phyloP scores from a whole-genome alignment of 2,329 filamentous ascomycete genomes.

The Orbilia javanica region DNA sequence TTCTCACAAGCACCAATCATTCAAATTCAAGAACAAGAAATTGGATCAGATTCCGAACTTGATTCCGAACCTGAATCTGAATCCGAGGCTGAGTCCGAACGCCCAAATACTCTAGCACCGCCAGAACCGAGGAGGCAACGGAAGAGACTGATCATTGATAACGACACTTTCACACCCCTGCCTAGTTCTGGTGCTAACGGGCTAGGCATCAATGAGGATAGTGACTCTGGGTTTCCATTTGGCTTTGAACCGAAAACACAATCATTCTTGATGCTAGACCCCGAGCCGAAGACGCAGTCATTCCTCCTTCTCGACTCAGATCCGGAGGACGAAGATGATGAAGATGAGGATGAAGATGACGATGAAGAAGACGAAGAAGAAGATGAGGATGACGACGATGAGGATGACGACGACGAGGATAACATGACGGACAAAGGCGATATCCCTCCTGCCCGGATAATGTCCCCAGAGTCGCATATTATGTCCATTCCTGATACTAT shows the following conservation, averaged over 20 bases:
- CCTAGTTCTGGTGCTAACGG: conserved; percentile 54
- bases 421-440: conserved; percentile 40
- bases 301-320: conserved; percentile 48
- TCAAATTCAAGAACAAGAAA: conserved; percentile 44
- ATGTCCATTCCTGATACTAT: conserved; percentile 54
- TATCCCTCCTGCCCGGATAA: conserved; percentile 43
- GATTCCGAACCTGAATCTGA: conserved; percentile 41
- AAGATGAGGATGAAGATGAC: neutral
- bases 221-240: conserved; percentile 51
- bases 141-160: conserved; percentile 51
- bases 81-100: conserved; percentile 11
- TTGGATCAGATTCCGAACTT: conserved; percentile 37
- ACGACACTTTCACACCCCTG: conserved; percentile 46
- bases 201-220: conserved; percentile 29
- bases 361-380: conserved; percentile 51
- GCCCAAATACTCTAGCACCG: conserved; percentile 41
- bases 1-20: conserved; percentile 29
- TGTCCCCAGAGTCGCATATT: conserved; percentile 45
- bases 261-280: conserved; percentile 45
- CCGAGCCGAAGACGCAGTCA: conserved; percentile 41
- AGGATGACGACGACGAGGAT: conserved; percentile 42
- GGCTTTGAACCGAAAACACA: conserved; percentile 36
- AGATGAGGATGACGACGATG: conserved; percentile 40
- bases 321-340: conserved; percentile 11
- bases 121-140: conserved; percentile 52